Evolutionary conservation across 495 filamentous ascomycete species (phyloP).

Genomic region (Friedmanniomyces simplex): DNA sequence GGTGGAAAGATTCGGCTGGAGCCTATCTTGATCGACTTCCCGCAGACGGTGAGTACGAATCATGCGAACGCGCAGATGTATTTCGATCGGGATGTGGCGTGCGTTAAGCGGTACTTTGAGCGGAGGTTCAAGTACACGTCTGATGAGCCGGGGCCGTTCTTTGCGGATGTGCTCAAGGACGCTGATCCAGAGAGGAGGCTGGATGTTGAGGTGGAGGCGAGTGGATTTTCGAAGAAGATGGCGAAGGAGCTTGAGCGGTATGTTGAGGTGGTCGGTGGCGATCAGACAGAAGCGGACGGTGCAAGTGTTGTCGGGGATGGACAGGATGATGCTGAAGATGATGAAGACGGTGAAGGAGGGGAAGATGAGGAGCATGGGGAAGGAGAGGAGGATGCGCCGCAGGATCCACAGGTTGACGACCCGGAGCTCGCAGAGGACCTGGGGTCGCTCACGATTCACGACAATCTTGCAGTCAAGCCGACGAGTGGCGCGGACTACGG

Average conservation of each 20-base stretch:
- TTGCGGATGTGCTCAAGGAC: constrained; percentile 65
- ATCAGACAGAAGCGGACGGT: constrained; percentile 39
- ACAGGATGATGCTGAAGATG: constrained; percentile 15
- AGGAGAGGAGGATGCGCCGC: constrained; percentile 8
- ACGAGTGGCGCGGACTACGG: constrained; percentile 5
- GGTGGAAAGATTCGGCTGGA: constrained; percentile 32
- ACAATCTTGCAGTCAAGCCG: constrained; percentile 13
- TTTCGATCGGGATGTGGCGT: constrained; percentile 88
- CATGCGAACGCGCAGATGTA: constrained; percentile 89
- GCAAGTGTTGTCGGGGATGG: constrained; percentile 25
- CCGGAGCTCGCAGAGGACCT: constrained; percentile 11
- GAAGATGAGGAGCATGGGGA: constrained; percentile 8
- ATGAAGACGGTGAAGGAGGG: constrained; percentile 9
- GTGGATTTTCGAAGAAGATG: constrained; percentile 93
- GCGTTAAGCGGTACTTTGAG: constrained; percentile 87
- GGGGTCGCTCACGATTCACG: background rate
- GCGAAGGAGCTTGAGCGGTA: constrained; percentile 83
- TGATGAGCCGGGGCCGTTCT: constrained; percentile 75
- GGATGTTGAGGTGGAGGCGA: constrained; percentile 84
- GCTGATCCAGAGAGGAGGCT: constrained; percentile 56
- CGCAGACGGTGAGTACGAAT: constrained; percentile 94
- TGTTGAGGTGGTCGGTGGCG: constrained; percentile 61
- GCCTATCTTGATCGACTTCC: constrained; percentile 92
- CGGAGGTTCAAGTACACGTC: constrained; percentile 77
- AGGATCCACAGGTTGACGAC: constrained; percentile 8